phyloP scores from a whole-genome alignment of 768 basidiomycete genomes.

The Sporobolomyces roseus region DNA sequence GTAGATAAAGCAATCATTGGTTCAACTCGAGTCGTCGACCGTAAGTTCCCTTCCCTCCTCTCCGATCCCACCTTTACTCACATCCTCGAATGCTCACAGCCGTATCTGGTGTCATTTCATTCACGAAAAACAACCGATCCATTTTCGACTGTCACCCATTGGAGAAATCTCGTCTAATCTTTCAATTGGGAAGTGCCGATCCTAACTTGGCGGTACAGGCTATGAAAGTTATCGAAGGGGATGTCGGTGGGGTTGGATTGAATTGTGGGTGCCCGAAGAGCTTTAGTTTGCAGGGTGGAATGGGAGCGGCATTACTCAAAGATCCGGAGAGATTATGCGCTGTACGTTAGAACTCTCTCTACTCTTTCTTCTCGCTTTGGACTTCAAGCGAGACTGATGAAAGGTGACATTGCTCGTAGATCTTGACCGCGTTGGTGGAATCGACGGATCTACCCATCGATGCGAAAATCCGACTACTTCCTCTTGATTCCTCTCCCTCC shows the following conservation, averaged over 20 bases:
- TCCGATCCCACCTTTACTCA: too few species aligned
- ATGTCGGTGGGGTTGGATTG: conserved; percentile 90
- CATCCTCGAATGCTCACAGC: too few species aligned
- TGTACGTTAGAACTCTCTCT: conserved; percentile 34
- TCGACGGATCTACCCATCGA: conserved; percentile 82
- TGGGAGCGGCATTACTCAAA: conserved; percentile 91
- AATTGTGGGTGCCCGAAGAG: conserved; percentile 76
- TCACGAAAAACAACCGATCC: conserved; percentile 71
- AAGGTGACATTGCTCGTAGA: too few species aligned
- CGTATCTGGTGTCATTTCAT: conserved; percentile 84
- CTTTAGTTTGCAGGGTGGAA: conserved; percentile 58
- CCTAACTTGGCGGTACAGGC: conserved; percentile 89
- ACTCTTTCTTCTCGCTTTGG: too few species aligned
- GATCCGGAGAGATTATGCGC: conserved; percentile 81
- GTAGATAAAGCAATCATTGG: conserved; percentile 95
- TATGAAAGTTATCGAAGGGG: conserved; percentile 75
- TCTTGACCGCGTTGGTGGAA: conserved; percentile 71
- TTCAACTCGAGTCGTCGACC: conserved; percentile 70
- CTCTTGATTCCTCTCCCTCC: too few species aligned
- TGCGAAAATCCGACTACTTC: conserved; percentile 85
- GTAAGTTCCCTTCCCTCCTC: too few species aligned
- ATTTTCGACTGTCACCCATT: conserved; percentile 90
- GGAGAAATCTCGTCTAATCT: conserved; percentile 90
- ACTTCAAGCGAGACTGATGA: too few species aligned
- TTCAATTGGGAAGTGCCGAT: conserved; percentile 87